Percentiles rank a stretch among this genome's conserved stretches.
Conservation (phyloP, 805 yeast species). For the Pichia phayaonensis region DNA sequence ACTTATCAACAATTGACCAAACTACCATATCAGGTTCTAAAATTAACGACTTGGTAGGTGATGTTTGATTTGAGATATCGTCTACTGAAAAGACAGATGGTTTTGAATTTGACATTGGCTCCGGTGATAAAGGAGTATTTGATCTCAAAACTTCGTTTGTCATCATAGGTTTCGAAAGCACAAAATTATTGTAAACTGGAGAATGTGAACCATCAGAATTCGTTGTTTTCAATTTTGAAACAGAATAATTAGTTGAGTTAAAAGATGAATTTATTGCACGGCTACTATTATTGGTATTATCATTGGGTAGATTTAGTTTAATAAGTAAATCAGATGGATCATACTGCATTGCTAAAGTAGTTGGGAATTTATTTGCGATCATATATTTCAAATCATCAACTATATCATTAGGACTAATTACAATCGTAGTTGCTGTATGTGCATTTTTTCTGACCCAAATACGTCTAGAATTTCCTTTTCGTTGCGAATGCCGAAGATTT, state of each 20-base stretch:
- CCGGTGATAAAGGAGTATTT: slow-evolving; percentile 22
- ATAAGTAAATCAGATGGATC: slow-evolving; percentile 64
- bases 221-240: not conserved
- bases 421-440: slow-evolving; percentile 63
- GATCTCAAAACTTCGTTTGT: slow-evolving; percentile 1
- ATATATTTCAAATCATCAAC: slow-evolving; percentile 76
- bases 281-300: not conserved
- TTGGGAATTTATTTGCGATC: slow-evolving; percentile 58
- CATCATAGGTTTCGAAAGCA: not conserved
- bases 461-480: slow-evolving; percentile 20
- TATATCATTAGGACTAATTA: slow-evolving; percentile 53
- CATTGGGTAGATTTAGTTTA: slow-evolving; percentile 18
- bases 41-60: not conserved
- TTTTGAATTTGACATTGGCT: slow-evolving; percentile 21
- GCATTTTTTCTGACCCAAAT: slow-evolving; percentile 48
- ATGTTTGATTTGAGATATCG: not conserved
- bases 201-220: not conserved
- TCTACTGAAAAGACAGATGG: slow-evolving; percentile 13
- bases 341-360: slow-evolving; percentile 48
- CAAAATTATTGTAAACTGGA: not conserved
- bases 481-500: not conserved
- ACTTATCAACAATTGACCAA: slow-evolving; percentile 48
- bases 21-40: slow-evolving; percentile 58
- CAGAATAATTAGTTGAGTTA: not conserved
- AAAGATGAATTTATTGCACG: not conserved